Base-by-base conservation (phyloP, 1,284 basidiomycete genomes). In the Boletus hoseneyae region DNA sequence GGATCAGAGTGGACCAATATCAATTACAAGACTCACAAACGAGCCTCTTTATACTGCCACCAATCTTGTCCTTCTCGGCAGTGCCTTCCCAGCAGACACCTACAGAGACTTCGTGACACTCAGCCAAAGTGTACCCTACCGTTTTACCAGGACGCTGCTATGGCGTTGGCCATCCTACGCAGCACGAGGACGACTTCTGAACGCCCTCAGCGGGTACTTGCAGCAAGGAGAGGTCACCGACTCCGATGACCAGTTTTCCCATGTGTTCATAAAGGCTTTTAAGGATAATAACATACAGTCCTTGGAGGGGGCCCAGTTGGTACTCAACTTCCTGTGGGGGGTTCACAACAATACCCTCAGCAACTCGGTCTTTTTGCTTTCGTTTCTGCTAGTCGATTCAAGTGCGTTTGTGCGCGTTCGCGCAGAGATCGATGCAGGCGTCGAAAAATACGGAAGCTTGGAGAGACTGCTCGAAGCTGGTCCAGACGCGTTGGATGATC, bases 271-370 rank as follows among this genome's bases (percentile, higher is more conserved):
- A 49, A 47, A 57, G 16, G 38, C 13, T 6, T 61, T 63, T 43
- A 38, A 44, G 42, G 45, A 53, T 3, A 63, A 66, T 9, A 15
- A 48, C 6, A 52, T 66, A 34, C 51, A 50, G 18, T 42, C 49
- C 2, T 21, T 36, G 36, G 64, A 57, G 27, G 62, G 49, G 1
- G 61, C 62, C 0, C 52, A 57, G 36, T 15, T 66, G 32, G 38
- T 59, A 10, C 50, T 65, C 37, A 55, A 42, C 13, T 61, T 66
- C 45, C 25, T 65, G 16, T 66, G 64, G 64, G 56, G 50, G 0
- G 34, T 57, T 4, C 64, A 65, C n/a, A 63, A 47, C 45, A 63
- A 65, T 11, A 59, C 45, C 0, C 2, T 61, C 21, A 55, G 36
- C 45, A 63, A 54, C 32, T 11, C 53, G 0, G 51, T 59, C 37